phyloP scores from a whole-genome alignment of 1,139 yeast species.

The Scheffersomyces stambukii region DNA sequence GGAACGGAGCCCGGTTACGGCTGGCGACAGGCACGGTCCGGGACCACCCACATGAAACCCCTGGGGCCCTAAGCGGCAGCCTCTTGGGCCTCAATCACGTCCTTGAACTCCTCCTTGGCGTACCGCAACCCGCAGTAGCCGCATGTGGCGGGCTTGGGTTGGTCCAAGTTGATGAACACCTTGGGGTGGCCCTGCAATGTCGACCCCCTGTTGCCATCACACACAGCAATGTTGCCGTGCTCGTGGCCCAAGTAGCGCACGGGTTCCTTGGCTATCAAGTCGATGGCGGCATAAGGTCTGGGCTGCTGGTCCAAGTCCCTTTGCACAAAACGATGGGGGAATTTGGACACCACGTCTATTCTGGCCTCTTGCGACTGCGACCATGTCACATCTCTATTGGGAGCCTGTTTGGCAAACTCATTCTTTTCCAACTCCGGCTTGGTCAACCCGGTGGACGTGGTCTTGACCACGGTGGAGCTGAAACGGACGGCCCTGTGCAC shows the following conservation, averaged over 20 bases:
- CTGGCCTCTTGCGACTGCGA: constrained; percentile 65
- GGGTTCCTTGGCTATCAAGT: constrained; percentile 73
- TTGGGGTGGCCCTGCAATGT: constrained; percentile 83
- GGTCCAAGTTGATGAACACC: constrained; percentile 75
- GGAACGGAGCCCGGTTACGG: too few species aligned
- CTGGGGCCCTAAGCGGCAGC: too few species aligned
- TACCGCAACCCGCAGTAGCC: constrained; percentile 76
- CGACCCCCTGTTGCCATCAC: constrained; percentile 74
- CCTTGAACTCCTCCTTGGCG: constrained; percentile 48
- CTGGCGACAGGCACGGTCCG: too few species aligned
- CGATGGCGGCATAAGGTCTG: constrained; percentile 80
- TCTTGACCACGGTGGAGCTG: too few species aligned
- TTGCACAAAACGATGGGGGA: constrained; percentile 68
- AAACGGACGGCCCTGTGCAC: too few species aligned
- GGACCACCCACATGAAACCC: too few species aligned
- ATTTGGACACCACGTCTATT: constrained; percentile 48
- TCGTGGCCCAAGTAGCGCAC: constrained; percentile 53
- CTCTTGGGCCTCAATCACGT: constrained; percentile 29
- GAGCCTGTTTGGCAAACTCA: constrained; percentile 56
- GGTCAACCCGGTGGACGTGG: constrained; percentile 20
- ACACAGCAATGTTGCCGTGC: constrained; percentile 63
- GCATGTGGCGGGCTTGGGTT: constrained; percentile 67
- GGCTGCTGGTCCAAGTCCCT: constrained; percentile 69
- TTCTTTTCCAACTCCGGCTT: constrained; percentile 33
- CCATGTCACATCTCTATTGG: constrained; percentile 72